Evolutionary conservation across 805 yeast genomes (phyloP).

Genomic region (Yamadazyma ubonensis): DNA sequence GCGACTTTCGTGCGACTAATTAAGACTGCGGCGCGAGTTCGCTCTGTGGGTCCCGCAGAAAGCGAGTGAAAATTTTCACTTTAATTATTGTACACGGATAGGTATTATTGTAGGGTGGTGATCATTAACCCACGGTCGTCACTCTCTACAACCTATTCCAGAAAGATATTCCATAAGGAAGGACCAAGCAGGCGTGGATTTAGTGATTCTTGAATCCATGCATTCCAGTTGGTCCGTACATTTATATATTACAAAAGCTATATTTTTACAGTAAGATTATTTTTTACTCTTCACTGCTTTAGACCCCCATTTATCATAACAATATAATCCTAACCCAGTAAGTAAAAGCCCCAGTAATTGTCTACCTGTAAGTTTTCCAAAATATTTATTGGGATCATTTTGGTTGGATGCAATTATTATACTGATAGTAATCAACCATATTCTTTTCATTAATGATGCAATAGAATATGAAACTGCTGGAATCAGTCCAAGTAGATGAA

Average conservation of each 20-base stretch:
- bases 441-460: conserved; percentile 84
- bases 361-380: conserved; percentile 38
- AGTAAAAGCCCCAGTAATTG: conserved; percentile 52
- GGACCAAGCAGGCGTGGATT: conserved; percentile 42
- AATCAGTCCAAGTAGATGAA: conserved; percentile 74
- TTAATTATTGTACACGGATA: conserved; percentile 39
- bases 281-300: conserved; percentile 11
- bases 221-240: conserved; percentile 9
- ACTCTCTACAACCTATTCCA: conserved; percentile 53
- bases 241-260: not conserved
- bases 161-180: conserved; percentile 43
- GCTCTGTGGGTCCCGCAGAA: too few species aligned
- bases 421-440: conserved; percentile 78
- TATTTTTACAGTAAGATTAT: too few species aligned
- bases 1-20: too few species aligned
- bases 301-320: conserved; percentile 65
- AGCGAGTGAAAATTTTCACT: too few species aligned
- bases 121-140: conserved; percentile 32
- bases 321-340: conserved; percentile 56
- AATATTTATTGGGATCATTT: conserved; percentile 24
- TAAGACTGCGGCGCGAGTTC: too few species aligned
- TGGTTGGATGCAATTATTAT: conserved; percentile 54
- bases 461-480: conserved; percentile 85
- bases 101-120: conserved; percentile 51
- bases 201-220: conserved; percentile 16